Conservation (phyloP, 345 rosid species). For the Lumnitzera littorea region DNA sequence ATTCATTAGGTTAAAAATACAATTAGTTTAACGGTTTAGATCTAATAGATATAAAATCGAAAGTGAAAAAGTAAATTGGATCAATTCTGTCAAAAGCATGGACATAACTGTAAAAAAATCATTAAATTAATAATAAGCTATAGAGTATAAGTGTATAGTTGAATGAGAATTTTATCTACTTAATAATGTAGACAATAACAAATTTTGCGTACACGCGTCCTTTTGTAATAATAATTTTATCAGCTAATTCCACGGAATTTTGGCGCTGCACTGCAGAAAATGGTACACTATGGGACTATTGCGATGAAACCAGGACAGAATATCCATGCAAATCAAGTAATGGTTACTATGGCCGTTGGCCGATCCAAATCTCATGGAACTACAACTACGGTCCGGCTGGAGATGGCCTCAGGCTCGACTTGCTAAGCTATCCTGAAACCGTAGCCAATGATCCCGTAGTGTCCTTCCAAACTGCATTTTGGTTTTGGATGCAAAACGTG, state of each 20-base stretch:
- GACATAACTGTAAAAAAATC: too few species aligned
- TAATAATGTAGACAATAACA: too few species aligned
- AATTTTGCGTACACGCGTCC: too few species aligned
- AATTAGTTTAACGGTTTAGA: too few species aligned
- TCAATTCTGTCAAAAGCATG: too few species aligned
- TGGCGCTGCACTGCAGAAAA: constrained; percentile 58
- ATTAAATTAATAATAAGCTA: too few species aligned
- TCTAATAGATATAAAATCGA: too few species aligned
- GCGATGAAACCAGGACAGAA: constrained; percentile 28
- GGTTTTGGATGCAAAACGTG: constrained; percentile 62
- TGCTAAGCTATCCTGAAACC: constrained; percentile 46
- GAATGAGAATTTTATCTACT: too few species aligned
- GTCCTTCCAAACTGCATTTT: constrained; percentile 56
- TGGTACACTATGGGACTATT: constrained; percentile 36
- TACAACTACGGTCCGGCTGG: constrained; percentile 40
- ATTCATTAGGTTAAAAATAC: too few species aligned
- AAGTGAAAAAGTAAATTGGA: too few species aligned
- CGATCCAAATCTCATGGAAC: constrained; percentile 61
- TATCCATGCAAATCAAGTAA: constrained; percentile 50
- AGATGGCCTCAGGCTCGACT: constrained; percentile 36
- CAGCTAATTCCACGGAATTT: constrained; percentile 18
- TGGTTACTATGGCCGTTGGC: constrained; percentile 59
- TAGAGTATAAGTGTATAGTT: too few species aligned
- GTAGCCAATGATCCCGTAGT: constrained; percentile 47
- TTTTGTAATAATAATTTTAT: too few species aligned